phyloP scores from a whole-genome alignment of 139 green algal genomes.

The Gonium pectorale region DNA sequence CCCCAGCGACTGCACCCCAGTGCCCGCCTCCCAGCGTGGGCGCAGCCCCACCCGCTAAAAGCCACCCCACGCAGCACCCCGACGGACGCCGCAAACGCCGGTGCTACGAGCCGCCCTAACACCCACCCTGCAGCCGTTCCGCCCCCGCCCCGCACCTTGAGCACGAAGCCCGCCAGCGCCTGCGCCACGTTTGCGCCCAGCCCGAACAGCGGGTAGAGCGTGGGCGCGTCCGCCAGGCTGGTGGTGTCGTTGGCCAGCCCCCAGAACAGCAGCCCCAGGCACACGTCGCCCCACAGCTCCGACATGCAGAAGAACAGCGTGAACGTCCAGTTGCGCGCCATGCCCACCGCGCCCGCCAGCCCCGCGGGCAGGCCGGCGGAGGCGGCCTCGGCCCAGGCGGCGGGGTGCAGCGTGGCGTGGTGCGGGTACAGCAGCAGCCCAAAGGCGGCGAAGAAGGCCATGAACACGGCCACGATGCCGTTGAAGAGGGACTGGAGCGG shows the following conservation, averaged over 20 bases:
- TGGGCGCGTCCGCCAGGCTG: slow-evolving; percentile 83
- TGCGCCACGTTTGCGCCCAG: slow-evolving; percentile 97
- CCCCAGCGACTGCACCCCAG: too few species aligned
- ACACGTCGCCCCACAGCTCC: slow-evolving; percentile 93
- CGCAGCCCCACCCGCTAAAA: too few species aligned
- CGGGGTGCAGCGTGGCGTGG: slow-evolving; percentile 82
- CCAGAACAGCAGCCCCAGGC: slow-evolving; percentile 92
- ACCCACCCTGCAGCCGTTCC: too few species aligned
- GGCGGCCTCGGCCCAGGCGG: slow-evolving; percentile 59
- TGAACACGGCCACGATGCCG: slow-evolving; percentile 85
- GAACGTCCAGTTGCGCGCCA: slow-evolving; percentile 96
- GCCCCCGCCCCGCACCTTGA: slow-evolving; percentile 61
- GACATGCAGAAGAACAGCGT: slow-evolving; percentile 93
- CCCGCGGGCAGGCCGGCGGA: slow-evolving; percentile 32
- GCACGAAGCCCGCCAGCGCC: slow-evolving; percentile 72
- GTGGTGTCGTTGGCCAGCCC: slow-evolving; percentile 97
- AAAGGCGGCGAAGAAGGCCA: slow-evolving; percentile 88
- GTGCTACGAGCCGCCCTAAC: too few species aligned
- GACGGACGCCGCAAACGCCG: too few species aligned
- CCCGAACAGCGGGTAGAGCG: slow-evolving; percentile 96
- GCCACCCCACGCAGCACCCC: too few species aligned
- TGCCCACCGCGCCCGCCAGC: slow-evolving; percentile 81
- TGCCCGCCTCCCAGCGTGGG: too few species aligned
- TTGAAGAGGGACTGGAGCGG: slow-evolving; percentile 87
- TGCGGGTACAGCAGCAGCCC: slow-evolving; percentile 86